A percentile compares a stretch with the other conserved stretches of the same genome.
phyloP scores from a whole-genome alignment of 192 early-diverging fungal genomes.

The Coemansia sp. region DNA sequence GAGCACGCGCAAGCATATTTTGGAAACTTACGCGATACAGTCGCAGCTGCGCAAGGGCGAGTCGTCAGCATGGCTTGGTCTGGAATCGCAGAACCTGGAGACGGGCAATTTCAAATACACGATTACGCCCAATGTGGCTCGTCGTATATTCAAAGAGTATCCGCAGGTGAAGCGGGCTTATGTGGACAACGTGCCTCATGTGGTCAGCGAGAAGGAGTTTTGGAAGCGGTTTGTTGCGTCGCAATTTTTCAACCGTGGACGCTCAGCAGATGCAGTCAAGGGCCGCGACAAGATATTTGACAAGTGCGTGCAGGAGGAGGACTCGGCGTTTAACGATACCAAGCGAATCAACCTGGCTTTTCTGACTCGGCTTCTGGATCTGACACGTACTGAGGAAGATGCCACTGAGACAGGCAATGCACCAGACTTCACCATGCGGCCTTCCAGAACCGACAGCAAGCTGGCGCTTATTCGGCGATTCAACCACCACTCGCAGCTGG shows the following conservation, averaged over 20 bases:
- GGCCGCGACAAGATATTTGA: slow-evolving; percentile 73
- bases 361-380: slow-evolving; percentile 69
- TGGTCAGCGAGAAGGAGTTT: slow-evolving; percentile 71
- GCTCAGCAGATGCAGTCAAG: slow-evolving; percentile 53
- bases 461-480: slow-evolving; percentile 77
- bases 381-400: slow-evolving; percentile 79
- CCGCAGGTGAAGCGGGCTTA: slow-evolving; percentile 84
- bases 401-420: slow-evolving; percentile 73
- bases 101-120: slow-evolving; percentile 79
- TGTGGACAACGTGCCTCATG: slow-evolving; percentile 76
- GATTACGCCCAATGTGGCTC: slow-evolving; percentile 85
- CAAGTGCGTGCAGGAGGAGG: slow-evolving; percentile 73
- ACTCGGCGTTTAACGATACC: slow-evolving; percentile 53
- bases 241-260: slow-evolving; percentile 81
- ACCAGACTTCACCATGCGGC: slow-evolving; percentile 80
- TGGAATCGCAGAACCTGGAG: slow-evolving; percentile 64
- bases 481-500: slow-evolving; percentile 84
- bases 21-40: slow-evolving; percentile 69
- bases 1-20: slow-evolving; percentile 70
- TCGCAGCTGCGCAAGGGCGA: slow-evolving; percentile 77
- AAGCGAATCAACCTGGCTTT: slow-evolving; percentile 56
- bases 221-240: slow-evolving; percentile 85
- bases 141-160: slow-evolving; percentile 85
- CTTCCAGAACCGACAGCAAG: slow-evolving; percentile 63
- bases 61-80: slow-evolving; percentile 68